phyloP scores from a whole-genome alignment of 2,329 filamentous ascomycete species.

The Monilinia fructigena region DNA sequence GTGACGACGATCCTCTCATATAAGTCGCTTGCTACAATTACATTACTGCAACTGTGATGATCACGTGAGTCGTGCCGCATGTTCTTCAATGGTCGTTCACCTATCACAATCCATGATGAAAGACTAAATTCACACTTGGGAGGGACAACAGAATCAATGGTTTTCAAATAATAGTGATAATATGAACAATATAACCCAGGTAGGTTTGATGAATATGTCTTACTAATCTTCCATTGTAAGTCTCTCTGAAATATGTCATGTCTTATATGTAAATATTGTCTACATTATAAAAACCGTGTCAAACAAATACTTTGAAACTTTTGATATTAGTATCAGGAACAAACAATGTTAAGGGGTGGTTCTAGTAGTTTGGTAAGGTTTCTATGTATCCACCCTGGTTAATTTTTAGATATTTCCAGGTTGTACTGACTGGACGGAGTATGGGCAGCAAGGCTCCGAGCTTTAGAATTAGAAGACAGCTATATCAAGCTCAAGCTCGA shows the following conservation, averaged over 20 bases:
- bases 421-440: no score
- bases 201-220: slow-evolving; percentile 1
- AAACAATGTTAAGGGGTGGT: slow-evolving; percentile 4
- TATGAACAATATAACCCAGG: background rate
- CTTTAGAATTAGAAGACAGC: slow-evolving; percentile 22
- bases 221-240: background rate
- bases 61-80: slow-evolving; percentile 15
- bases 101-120: background rate
- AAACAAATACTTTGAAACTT: slow-evolving; percentile 5
- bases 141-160: background rate
- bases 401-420: slow-evolving; percentile 19
- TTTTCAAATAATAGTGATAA: background rate
- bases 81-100: slow-evolving; percentile 7
- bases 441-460: slow-evolving; percentile 8
- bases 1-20: slow-evolving; percentile 19
- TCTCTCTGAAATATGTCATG: background rate
- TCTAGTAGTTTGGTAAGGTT: background rate
- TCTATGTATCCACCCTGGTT: background rate
- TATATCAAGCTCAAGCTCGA: slow-evolving; percentile 18
- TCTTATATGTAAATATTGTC: no score
- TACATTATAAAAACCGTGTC: no score
- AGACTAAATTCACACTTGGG: slow-evolving; percentile 3
- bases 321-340: slow-evolving; percentile 1
- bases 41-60: background rate
- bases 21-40: slow-evolving; percentile 11